phyloP scores from a whole-genome alignment of 768 basidiomycete species.

The Suillus variegatus region DNA sequence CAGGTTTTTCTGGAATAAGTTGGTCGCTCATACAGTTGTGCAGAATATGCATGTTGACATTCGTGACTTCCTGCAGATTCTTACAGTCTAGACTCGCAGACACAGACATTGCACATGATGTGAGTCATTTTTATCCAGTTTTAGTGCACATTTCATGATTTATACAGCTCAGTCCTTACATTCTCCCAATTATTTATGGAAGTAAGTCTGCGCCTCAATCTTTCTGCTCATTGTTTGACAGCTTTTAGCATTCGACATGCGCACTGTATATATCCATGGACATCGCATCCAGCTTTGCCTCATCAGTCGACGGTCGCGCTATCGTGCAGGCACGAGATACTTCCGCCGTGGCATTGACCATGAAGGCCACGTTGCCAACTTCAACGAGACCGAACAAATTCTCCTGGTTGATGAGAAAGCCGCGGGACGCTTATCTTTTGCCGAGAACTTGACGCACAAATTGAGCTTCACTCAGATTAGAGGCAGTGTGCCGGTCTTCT shows the following conservation, averaged over 20 bases:
- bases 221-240: constrained; percentile 1
- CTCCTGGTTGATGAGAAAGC: constrained; percentile 69
- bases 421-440: constrained; percentile 38
- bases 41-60: constrained; percentile 6
- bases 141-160: constrained; percentile 13
- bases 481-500: constrained; percentile 92
- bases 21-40: constrained; percentile 14
- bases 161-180: constrained; percentile 78
- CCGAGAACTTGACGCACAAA: constrained; percentile 55
- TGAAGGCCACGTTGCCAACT: constrained; percentile 91
- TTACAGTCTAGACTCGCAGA: constrained; percentile 65
- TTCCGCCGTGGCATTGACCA: constrained; percentile 92
- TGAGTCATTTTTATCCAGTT: constrained; percentile 38
- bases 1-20: constrained; percentile 98
- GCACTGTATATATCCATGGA: constrained; percentile 72
- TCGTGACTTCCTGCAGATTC: constrained; percentile 35
- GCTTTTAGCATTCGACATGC: constrained; percentile 79
- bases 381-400: constrained; percentile 97
- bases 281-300: constrained; percentile 81
- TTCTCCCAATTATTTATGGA: constrained; percentile 92
- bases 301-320: constrained; percentile 91
- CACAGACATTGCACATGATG: constrained; percentile 60
- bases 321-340: constrained; percentile 95
- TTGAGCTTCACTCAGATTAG: constrained; percentile 92
- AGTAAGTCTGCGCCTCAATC: constrained; percentile 55